Base-by-base conservation (phyloP, 257 asterid genomes). In the Craterostigma plantagineum region DNA sequence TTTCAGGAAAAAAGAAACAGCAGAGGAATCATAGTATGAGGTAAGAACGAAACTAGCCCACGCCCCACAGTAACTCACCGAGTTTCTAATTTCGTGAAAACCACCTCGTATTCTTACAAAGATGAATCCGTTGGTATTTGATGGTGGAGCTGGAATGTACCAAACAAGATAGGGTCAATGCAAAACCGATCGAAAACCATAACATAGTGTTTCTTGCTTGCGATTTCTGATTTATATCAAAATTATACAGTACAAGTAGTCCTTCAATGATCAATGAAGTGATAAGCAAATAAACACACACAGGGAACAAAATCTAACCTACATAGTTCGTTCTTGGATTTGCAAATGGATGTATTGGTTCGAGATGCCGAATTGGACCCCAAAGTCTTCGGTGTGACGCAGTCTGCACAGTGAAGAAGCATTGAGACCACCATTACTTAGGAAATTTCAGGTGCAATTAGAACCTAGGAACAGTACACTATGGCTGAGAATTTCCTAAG, bases 71-170 rank as follows among this genome's bases (percentile, higher is more conserved):
- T 38, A 50, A 51, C 95, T 72, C 65, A 83, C 98, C 45, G 87
- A 84, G 69, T 77, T 83, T 58, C 91, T 82, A 49, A 90, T 79
- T 74, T 83, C 95, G 33, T 90, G 98, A 62, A 83, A 90, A 56
- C 94, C 98, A 9, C 98, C 94, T 49, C 83, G 79, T 63, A 90
- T 90, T 46, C 92, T 67, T 37, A 79, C 95, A 43, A 90, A 90
- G 17, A 90, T 57, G 56, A 56, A 79, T 55, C 94, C 92, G 45
- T 40, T 80, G 43, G 86, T 62, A 50, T 48, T 66, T 4, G 51
- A 51, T 18, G 55, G 63, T 46, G 92, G 93, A 64, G 74, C 95
- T 82, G 93, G 68, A 57, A 53, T 10, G 49, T 45, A 35, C 52
- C 23, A 34, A 44, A 50, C 45, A 51, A 35, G 18, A 46, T 9